Conservation (phyloP, 1,284 basidiomycete species). For the Apiotrichum montevideense region DNA sequence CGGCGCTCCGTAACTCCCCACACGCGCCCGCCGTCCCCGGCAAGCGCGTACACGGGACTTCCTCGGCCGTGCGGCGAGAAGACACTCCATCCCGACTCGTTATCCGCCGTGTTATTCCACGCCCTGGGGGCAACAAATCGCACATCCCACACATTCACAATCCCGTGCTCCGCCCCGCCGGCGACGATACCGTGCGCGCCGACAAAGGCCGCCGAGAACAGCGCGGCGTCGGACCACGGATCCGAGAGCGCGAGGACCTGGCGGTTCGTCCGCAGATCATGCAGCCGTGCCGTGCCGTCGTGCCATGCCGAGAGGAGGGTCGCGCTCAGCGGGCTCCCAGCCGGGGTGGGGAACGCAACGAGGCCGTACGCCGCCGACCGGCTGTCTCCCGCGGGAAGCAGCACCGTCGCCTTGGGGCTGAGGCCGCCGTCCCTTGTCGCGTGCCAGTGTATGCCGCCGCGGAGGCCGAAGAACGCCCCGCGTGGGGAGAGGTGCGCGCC, state of each 20-base stretch:
- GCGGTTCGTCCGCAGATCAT: slow-evolving; percentile 35
- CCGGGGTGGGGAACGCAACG: background rate
- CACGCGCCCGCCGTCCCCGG: slow-evolving; percentile 40
- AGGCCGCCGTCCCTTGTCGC: background rate
- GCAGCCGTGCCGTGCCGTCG: slow-evolving; percentile 40
- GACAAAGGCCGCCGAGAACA: slow-evolving; percentile 37
- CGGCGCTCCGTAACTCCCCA: slow-evolving; percentile 45
- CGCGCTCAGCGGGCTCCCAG: background rate
- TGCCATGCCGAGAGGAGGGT: slow-evolving; percentile 41
- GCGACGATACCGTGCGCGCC: slow-evolving; percentile 35
- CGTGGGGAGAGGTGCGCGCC: slow-evolving; percentile 20
- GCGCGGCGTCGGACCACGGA: slow-evolving; percentile 41
- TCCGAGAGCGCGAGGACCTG: slow-evolving; percentile 30
- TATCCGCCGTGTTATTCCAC: background rate
- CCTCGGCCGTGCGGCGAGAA: slow-evolving; percentile 44
- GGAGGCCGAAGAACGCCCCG: slow-evolving; percentile 7
- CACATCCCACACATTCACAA: slow-evolving; percentile 40
- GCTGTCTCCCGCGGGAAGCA: slow-evolving; percentile 1
- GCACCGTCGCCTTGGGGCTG: too few species aligned
- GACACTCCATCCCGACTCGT: slow-evolving; percentile 29
- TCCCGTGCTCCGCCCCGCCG: slow-evolving; percentile 41
- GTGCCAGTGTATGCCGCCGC: slow-evolving; percentile 7
- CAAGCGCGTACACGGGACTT: slow-evolving; percentile 42
- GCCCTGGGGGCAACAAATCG: slow-evolving; percentile 10
- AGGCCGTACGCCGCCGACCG: slow-evolving; percentile 13